Conservation (phyloP, 352 stramenopile genomes). For the Halophytophthora batemanensis region DNA sequence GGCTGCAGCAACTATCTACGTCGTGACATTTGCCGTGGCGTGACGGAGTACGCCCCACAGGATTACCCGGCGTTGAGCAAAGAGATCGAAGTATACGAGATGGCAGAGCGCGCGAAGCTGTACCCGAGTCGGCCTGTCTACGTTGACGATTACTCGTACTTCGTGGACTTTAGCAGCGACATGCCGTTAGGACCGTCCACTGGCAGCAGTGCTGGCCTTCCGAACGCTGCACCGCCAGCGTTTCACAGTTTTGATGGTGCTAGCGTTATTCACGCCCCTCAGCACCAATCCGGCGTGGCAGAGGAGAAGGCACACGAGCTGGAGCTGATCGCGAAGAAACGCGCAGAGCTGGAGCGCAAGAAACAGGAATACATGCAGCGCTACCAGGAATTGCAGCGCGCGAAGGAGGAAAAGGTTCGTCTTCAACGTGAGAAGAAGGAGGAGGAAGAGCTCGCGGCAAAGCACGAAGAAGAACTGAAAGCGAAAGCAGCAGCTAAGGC, state of each 20-base stretch:
- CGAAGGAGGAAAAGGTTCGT: conserved; percentile 46
- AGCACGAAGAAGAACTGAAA: conserved; percentile 19
- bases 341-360: conserved; percentile 56
- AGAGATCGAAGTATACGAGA: conserved; percentile 63
- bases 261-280: conserved; percentile 1
- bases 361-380: conserved; percentile 53
- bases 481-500: conserved; percentile 21
- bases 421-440: conserved; percentile 39
- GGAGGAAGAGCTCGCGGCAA: conserved; percentile 6
- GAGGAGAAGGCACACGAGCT: conserved; percentile 42
- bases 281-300: conserved; percentile 5
- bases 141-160: conserved; percentile 73
- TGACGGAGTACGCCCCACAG: conserved; percentile 72
- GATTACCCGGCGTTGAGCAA: conserved; percentile 76
- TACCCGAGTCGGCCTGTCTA: conserved; percentile 58
- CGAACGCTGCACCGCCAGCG: background rate
- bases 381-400: conserved; percentile 41
- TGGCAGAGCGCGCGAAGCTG: conserved; percentile 47
- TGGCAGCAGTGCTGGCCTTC: background rate
- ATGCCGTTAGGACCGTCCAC: background rate
- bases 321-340: conserved; percentile 49
- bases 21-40: conserved; percentile 72
- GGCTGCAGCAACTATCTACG: conserved; percentile 53
- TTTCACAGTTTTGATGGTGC: too few species aligned
- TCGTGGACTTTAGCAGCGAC: conserved; percentile 46